These are phyloP conservation scores for Ogataea allantospora DNA, from an alignment of 805 yeast species.

Conservation along the genomic window DNA sequence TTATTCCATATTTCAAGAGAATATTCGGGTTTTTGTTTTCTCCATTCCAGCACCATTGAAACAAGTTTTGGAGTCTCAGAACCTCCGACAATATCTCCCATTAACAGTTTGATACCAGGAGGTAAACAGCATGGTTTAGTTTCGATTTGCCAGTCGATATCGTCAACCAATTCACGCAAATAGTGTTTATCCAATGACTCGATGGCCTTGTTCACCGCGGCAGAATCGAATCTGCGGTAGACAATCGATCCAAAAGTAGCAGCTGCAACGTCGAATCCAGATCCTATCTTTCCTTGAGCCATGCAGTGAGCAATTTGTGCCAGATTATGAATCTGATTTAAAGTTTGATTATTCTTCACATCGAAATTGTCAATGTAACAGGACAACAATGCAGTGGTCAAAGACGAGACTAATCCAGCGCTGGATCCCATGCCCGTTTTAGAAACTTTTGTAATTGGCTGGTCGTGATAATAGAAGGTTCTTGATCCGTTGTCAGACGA, in stretches of 20 bases:
- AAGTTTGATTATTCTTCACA: constrained; percentile 22
- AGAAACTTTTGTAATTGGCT: constrained; percentile 67
- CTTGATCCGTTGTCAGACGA: constrained; percentile 37
- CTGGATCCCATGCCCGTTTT: constrained; percentile 97
- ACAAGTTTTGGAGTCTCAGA: constrained; percentile 94
- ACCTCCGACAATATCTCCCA: constrained; percentile 94
- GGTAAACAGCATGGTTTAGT: constrained; percentile 63
- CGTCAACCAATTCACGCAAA: constrained; percentile 39
- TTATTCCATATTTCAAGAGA: constrained; percentile 51
- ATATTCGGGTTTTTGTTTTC: constrained; percentile 45
- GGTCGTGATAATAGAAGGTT: constrained; percentile 57
- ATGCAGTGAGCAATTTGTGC: constrained; percentile 89
- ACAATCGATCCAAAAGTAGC: constrained; percentile 89
- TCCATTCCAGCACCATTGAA: constrained; percentile 72
- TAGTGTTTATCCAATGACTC: constrained; percentile 10
- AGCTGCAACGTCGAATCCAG: constrained; percentile 96
- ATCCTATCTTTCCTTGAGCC: constrained; percentile 94
- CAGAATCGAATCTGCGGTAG: constrained; percentile 73
- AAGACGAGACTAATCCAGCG: constrained; percentile 85
- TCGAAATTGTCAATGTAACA: constrained; percentile 38
- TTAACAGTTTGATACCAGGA: constrained; percentile 60
- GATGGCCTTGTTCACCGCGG: constrained; percentile 36
- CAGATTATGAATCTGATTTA: constrained; percentile 65
- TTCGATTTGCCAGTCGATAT: constrained; percentile 60
- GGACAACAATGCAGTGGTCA: constrained; percentile 66